Evolutionary conservation across 108 stramenopile genomes (phyloP).

Genomic region (Aurantiochytrium sp.): DNA sequence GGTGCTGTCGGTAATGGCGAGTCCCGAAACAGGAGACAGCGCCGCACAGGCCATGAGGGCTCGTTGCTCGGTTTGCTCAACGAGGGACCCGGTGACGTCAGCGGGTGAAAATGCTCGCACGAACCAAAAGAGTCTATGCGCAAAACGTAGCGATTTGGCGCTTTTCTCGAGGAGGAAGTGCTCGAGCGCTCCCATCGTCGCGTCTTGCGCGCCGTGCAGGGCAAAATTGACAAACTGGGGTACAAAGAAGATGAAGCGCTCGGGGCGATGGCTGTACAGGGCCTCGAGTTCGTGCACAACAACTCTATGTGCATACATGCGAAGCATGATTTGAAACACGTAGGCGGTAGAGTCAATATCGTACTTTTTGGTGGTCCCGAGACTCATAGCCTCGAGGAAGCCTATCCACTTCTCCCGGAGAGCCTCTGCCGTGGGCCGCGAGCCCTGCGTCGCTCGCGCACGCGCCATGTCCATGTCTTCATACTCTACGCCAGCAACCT

Average conservation of each 20-base stretch:
- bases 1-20: background rate
- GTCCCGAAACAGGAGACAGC: background rate
- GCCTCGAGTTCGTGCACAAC: background rate
- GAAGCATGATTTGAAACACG: background rate
- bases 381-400: background rate
- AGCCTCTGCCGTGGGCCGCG: background rate
- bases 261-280: background rate
- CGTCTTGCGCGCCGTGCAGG: background rate
- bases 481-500: background rate
- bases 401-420: background rate
- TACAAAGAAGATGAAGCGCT: background rate
- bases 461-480: background rate
- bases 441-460: background rate
- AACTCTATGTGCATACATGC: background rate
- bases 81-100: background rate
- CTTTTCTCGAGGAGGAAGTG: background rate
- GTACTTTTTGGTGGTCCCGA: background rate
- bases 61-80: background rate
- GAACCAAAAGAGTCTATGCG: background rate
- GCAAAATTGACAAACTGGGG: background rate
- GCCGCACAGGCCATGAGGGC: background rate
- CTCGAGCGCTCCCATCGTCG: background rate
- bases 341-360: background rate
- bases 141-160: background rate
- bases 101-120: background rate